phyloP scores from a whole-genome alignment of 129 eudicot species.

The Lonicera japonica region DNA sequence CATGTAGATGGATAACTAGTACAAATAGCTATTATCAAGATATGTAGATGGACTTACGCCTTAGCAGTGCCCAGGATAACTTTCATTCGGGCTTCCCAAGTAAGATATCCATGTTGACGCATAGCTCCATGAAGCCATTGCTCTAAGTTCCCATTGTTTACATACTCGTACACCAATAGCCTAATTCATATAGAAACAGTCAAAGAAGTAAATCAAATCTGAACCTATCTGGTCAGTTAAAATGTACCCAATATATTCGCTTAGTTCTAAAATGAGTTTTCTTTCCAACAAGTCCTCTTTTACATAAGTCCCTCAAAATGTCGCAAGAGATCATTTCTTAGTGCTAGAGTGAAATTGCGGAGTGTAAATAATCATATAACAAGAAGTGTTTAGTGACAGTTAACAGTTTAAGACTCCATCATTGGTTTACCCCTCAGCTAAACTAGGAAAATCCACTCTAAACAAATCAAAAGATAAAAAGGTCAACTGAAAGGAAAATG shows the following conservation, averaged over 20 bases:
- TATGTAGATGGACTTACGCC: constrained; percentile 48
- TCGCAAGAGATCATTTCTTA: background rate
- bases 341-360: background rate
- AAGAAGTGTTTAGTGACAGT: background rate
- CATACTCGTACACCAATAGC: constrained; percentile 29
- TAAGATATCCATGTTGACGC: constrained; percentile 70
- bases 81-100: constrained; percentile 92
- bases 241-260: background rate
- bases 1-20: background rate
- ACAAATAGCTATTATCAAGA: background rate
- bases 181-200: background rate
- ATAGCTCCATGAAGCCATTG: constrained; percentile 40
- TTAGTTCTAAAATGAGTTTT: too few species aligned
- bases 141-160: constrained; percentile 19
- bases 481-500: background rate
- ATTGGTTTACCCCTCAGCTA: background rate
- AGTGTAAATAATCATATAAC: background rate
- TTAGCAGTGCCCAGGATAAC: constrained; percentile 78
- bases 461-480: background rate
- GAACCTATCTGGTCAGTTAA: background rate
- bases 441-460: too few species aligned
- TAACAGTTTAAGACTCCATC: background rate
- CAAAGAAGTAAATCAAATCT: background rate
- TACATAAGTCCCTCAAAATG: background rate
- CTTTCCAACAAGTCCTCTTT: too few species aligned